Evolutionary conservation across 345 rosid species (phyloP).

Genomic region (Eucalyptus rudis): DNA sequence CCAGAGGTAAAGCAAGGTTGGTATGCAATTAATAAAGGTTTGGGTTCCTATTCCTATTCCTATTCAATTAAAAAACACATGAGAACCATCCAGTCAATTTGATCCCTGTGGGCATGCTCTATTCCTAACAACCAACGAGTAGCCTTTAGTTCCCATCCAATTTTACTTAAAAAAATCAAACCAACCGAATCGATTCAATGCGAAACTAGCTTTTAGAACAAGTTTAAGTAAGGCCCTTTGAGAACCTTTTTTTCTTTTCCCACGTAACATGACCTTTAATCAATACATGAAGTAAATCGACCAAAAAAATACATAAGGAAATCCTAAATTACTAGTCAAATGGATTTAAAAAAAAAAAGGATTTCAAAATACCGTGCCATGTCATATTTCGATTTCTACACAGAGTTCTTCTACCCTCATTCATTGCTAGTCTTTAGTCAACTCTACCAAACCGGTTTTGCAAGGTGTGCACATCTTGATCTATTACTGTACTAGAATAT

Average conservation of each 20-base stretch:
- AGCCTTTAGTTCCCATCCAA: neutral
- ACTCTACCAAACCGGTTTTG: neutral
- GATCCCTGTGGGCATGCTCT: neutral
- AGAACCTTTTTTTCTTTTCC: neutral
- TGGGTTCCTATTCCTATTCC: neutral
- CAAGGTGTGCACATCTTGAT: neutral
- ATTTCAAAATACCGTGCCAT: neutral
- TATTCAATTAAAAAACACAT: neutral
- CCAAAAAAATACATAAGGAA: no score
- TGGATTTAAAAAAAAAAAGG: neutral
- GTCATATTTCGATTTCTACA: neutral
- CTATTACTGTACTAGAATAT: neutral
- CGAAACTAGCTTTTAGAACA: neutral
- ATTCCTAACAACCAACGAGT: neutral
- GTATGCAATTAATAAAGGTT: neutral
- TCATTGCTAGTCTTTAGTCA: neutral
- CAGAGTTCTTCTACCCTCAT: fast-evolving
- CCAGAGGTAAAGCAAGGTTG: fast-evolving
- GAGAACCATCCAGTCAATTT: neutral
- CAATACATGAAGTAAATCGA: neutral
- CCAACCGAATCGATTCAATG: fast-evolving
- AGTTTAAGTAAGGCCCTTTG: neutral
- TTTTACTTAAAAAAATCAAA: neutral
- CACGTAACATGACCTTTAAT: neutral
- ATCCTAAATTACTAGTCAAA: neutral